These are phyloP conservation scores for Ilyonectria destructans DNA, from an alignment of 2,329 filamentous ascomycete genomes.

Conservation along the genomic window DNA sequence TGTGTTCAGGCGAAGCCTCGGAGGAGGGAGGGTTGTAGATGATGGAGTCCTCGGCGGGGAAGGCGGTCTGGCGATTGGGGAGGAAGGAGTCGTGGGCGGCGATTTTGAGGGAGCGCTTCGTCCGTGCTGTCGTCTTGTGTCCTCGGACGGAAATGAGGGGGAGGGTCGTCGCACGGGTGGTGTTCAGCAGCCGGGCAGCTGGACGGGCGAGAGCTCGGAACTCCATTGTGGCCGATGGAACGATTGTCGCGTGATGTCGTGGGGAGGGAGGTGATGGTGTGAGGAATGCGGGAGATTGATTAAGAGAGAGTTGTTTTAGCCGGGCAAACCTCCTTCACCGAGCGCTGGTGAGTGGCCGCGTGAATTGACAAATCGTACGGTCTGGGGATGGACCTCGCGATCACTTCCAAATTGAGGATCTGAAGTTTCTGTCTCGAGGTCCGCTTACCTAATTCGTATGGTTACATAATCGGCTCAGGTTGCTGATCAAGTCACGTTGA, in stretches of 20 bases:
- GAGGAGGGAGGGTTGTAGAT: conserved; percentile 73
- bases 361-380: conserved; percentile 44
- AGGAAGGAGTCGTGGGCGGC: conserved; percentile 75
- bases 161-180: conserved; percentile 43
- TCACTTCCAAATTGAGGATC: conserved; percentile 40
- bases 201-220: conserved; percentile 56
- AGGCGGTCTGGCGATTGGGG: conserved; percentile 53
- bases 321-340: conserved; percentile 36
- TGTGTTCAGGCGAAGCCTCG: conserved; percentile 73
- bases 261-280: neutral
- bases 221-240: conserved; percentile 52
- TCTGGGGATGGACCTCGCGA: conserved; percentile 37
- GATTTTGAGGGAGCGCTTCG: conserved; percentile 72
- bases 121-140: conserved; percentile 69
- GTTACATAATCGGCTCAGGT: conserved; percentile 35
- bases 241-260: conserved; percentile 27
- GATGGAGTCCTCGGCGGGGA: conserved; percentile 58
- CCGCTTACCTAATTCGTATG: conserved; percentile 29
- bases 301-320: conserved; percentile 17
- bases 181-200: conserved; percentile 52
- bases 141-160: conserved; percentile 55
- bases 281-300: neutral
- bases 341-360: conserved; percentile 44
- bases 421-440: conserved; percentile 48
- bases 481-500: rapidly evolving